Evolutionary conservation across 345 rosid species (phyloP).

Genomic region (rapeseed (Brassica napus)): Da-Ae NC_063437.1:14775001-14775500

Average conservation of each 20-base stretch:
- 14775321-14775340: neutral
- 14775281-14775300: neutral
- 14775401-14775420: neutral
- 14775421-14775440: neutral
- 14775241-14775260: conserved; percentile 37
- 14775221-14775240: conserved; percentile 31
- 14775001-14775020: neutral
- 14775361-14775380: conserved; percentile 12
- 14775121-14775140: conserved; percentile 11
- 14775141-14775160: neutral
- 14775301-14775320: conserved; percentile 17
- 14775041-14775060: conserved; percentile 23
- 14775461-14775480: neutral
- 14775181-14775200: conserved; percentile 25
- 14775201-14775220: conserved; percentile 15
- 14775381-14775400: neutral
- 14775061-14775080: conserved; percentile 19
- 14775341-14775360: conserved; percentile 1
- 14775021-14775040: conserved; percentile 20
- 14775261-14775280: conserved; percentile 19
- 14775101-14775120: conserved; percentile 34
- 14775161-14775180: conserved; percentile 14
- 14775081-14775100: conserved; percentile 21
- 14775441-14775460: neutral
- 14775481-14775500: neutral